Evolutionary conservation across 2,329 filamentous ascomycete species (phyloP), one percentile per base, ranked within the genome.

Genomic region (Sporothrix curviconia): DNA sequence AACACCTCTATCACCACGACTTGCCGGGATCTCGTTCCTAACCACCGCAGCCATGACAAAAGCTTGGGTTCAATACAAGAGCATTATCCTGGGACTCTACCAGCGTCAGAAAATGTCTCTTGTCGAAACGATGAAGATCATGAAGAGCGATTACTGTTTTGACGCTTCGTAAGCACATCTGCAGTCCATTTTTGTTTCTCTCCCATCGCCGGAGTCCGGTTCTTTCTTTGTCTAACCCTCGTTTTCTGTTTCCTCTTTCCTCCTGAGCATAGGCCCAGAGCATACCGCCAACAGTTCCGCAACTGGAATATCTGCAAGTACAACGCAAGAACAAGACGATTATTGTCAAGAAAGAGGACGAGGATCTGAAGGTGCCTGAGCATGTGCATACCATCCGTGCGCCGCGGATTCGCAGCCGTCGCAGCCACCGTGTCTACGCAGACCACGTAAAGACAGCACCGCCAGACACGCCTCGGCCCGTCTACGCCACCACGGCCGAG

Each of bases 31-130:
- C 14, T 30, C 32, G 17, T 7, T 22, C 7, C 32, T 8, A n/a
- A 7, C 12, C n/a, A 8, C 30, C 9, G n/a, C n/a, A n/a, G 25
- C 22, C 42, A 78, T 78, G 75, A 75, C 73, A 22, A 77, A 77
- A 61, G 63, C 67, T 14, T 79, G 76, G 76, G 66, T 69, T 7
- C 65, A 69, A 19, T 62, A 73, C 65, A 68, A 66, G 30, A 55
- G 61, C 1, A 62, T 60, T 28, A 77, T 79, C 58, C 65, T 69
- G 37, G 61, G 61, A 24, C 62, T 77, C 28, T 79, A 79, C 49
- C 28, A 40, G 24, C 8, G 11, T 12, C 14, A 47, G 5, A 37
- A 22, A 14, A 7, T 32, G 9, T 24, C 55, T 15, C 55, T 60
- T 2, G 24, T 3, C 19, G n/a, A 39, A 22, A 50, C 55, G 5